Evolutionary conservation across 2,329 filamentous ascomycete genomes (phyloP).

Genomic region (Daldinia sp.): DNA sequence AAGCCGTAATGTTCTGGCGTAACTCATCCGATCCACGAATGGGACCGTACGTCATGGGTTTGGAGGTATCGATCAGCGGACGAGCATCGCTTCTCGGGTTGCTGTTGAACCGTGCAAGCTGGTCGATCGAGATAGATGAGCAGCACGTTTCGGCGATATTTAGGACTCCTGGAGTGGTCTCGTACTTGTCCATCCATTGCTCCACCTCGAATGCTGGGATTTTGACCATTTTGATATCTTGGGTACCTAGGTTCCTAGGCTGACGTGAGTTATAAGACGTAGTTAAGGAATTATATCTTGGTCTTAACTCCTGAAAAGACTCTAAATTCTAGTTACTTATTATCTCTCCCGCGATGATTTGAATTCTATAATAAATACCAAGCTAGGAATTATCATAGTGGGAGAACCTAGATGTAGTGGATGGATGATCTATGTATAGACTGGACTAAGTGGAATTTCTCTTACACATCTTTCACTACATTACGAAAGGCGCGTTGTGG

Average conservation of each 20-base stretch:
- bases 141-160: slow-evolving; percentile 87
- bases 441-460: neutral
- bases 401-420: too few species aligned
- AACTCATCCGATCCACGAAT: slow-evolving; percentile 76
- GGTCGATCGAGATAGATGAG: slow-evolving; percentile 77
- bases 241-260: neutral
- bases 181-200: slow-evolving; percentile 74
- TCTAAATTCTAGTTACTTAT: too few species aligned
- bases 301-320: neutral
- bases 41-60: slow-evolving; percentile 76
- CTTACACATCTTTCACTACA: slow-evolving; percentile 4
- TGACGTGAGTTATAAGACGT: neutral
- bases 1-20: slow-evolving; percentile 71
- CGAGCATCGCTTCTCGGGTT: slow-evolving; percentile 57
- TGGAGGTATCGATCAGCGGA: slow-evolving; percentile 63
- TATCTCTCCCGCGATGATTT: neutral
- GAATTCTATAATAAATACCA: neutral
- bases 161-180: slow-evolving; percentile 66
- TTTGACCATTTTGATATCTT: slow-evolving; percentile 62
- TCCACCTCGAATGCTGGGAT: slow-evolving; percentile 78
- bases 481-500: slow-evolving; percentile 29
- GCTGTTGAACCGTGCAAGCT: slow-evolving; percentile 70
- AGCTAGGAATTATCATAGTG: too few species aligned
- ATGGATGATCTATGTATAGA: neutral
- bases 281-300: neutral